Evolutionary conservation across 1,284 basidiomycete genomes (phyloP), one percentile per base, ranked within the genome.

Genomic region (Fomitopsis schrenkii): DNA sequence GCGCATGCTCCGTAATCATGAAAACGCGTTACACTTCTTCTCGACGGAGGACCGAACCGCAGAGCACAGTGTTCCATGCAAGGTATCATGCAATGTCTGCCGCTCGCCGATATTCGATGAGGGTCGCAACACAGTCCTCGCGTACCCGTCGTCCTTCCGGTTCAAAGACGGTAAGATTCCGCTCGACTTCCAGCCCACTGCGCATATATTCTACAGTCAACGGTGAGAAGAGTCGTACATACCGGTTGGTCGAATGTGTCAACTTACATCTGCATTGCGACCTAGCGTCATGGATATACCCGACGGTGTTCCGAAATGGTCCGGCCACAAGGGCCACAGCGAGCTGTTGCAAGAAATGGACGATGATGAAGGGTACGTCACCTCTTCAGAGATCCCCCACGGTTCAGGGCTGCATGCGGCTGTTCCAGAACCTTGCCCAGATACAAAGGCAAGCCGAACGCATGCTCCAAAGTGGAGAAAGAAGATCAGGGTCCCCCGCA

Each of bases 81-180:
- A 75, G 59, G 74, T 72, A n/a, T 75, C 71, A 15, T 75, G 74
- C 56, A 58, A 75, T 59, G 56, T 66, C 15, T 75, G 74, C 42
- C 72, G 74, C n/a, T 71, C 72, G 0, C 70, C 74, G 7, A 58
- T 76, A 5, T 76, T 76, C 46, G 74, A 76, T 54, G 75, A 75
- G 62, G 75, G 74, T 22, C 66, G 72, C n/a, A 67, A 69, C 59
- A 72, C 69, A 8, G 72, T 76, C 9, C 68, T 75, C 10, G 74
- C 74, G 1, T 75, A 74, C 59, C 74, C 74, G 0, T 64, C 69
- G 10, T 63, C 68, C 2, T 74, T 75, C 67, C 64, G 67, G 22
- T 75, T 75, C 62, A 59, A 65, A 9, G 65, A 68, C 55, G 41
- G 64, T n/a, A 68, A 70, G 42, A 66, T 73, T 5, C 72, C 73